Base-by-base conservation (phyloP, 371 early-diverging fungal genomes). In the Mucor saturninus region DNA sequence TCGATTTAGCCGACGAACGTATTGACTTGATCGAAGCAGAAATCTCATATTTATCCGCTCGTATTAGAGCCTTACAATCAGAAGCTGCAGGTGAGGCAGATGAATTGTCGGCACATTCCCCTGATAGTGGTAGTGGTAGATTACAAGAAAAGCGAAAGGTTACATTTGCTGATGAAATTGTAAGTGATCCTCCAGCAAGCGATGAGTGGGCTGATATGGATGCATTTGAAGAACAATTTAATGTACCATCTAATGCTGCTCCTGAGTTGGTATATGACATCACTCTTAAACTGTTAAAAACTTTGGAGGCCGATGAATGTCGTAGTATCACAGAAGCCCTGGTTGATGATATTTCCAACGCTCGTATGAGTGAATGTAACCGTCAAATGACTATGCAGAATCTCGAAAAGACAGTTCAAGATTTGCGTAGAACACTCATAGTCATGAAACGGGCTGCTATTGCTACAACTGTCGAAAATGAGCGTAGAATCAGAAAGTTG, bases 1-100 rank as follows among this genome's bases (percentile, higher is more conserved):
- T 85, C 29, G 79, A 84, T 30, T 85, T 91, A 58, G 89, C 91
- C 79, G 92, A 93, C 62, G 94, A 93, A 48, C 89, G 93, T 8
- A 82, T 96, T 42, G 89, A 89, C 35, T 83, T 91, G 54, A 88
- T 95, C 42, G 93, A 93, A 53, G 88, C 93, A 6, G 95, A 95
- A 67, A 86, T 95, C 26, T 76, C 89, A 6, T 91, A 88, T 66
- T 69, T 91, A 28, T 85, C 89, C 31, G 86, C 89, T 42, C 83
- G 89, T 50, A 86, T 93, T 54, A 83, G 84, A 14, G 86, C 87
- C 9, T 66, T 90, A 30, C 90, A 92, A 65, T 85, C 87, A 7
- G 90, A 91, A 63, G 86, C 89, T n/a, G 89, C 89, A 2, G 85
- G 80, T 26, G 80, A 81, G 35, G 64, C 69, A 2, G 65, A 58